Conservation (phyloP, 768 basidiomycete genomes). For the Melanogaster broomeanus region DNA sequence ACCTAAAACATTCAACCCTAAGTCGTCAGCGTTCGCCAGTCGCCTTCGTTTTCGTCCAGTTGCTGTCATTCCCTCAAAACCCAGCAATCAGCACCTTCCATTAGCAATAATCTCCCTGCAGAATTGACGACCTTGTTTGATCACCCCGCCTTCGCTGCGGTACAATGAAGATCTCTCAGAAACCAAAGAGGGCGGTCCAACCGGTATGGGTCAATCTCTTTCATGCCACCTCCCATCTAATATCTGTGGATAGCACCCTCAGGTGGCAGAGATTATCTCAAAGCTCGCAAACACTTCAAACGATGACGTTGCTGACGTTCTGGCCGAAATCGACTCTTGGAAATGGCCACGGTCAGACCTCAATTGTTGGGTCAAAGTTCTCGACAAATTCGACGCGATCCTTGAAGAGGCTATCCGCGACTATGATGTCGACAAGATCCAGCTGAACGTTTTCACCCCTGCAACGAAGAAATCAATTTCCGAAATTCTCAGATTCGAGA, state of each 20-base stretch:
- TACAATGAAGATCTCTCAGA: constrained; percentile 86
- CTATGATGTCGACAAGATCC: constrained; percentile 85
- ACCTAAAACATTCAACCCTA: constrained; percentile 33
- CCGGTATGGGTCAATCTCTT: constrained; percentile 55
- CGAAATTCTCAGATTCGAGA: constrained; percentile 86
- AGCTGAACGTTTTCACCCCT: constrained; percentile 76
- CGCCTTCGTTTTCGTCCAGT: constrained; percentile 6
- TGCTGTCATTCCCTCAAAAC: constrained; percentile 13
- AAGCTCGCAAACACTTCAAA: constrained; percentile 66
- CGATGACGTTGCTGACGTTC: constrained; percentile 68
- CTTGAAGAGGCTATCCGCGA: constrained; percentile 80
- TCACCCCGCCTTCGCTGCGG: constrained; percentile 49
- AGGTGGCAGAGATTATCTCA: constrained; percentile 78
- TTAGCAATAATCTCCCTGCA: not conserved
- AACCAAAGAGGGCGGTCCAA: constrained; percentile 77
- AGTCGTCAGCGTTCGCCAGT: constrained; percentile 18
- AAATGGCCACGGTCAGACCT: constrained; percentile 96
- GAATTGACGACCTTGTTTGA: constrained; percentile 10
- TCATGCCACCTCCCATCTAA: constrained; percentile 16
- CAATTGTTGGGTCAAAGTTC: constrained; percentile 93
- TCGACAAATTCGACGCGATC: constrained; percentile 93
- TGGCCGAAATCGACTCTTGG: constrained; percentile 79
- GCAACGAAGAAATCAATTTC: constrained; percentile 72
- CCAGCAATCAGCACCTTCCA: constrained; percentile 3
- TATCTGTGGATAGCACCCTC: constrained; percentile 58